Percentiles rank a stretch among this genome's conserved stretches.
phyloP scores from a whole-genome alignment of 2,329 filamentous ascomycete species.

The Dryadomyces quercus-mongolicae region DNA sequence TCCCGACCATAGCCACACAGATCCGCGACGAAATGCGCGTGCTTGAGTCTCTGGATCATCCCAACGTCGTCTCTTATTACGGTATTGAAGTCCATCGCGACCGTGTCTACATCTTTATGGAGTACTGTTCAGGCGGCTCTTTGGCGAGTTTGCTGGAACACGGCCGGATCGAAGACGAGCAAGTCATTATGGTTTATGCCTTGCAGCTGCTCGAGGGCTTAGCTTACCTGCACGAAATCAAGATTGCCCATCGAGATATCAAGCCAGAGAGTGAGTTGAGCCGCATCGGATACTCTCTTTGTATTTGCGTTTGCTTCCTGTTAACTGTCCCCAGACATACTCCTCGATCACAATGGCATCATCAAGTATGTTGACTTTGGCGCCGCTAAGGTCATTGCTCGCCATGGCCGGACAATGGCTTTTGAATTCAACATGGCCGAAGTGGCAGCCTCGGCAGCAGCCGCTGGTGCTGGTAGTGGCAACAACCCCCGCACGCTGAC shows the following conservation, averaged over 20 bases:
- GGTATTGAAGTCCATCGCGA: slow-evolving; percentile 97
- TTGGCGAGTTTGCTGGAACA: slow-evolving; percentile 84
- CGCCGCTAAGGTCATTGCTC: slow-evolving; percentile 90
- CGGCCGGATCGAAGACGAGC: slow-evolving; percentile 93
- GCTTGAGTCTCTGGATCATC: slow-evolving; percentile 87
- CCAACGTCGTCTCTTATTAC: slow-evolving; percentile 95
- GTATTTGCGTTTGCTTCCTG: background rate
- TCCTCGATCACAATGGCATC: slow-evolving; percentile 93
- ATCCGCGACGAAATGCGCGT: slow-evolving; percentile 97
- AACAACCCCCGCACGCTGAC: no score
- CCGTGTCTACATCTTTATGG: slow-evolving; percentile 99
- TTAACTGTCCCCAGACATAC: slow-evolving; percentile 51
- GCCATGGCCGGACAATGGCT: slow-evolving; percentile 78
- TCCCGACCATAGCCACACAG: slow-evolving; percentile 84
- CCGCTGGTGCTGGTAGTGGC: background rate
- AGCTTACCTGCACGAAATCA: slow-evolving; percentile 81
- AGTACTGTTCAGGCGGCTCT: slow-evolving; percentile 93
- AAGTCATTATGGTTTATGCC: slow-evolving; percentile 93
- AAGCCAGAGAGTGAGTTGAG: slow-evolving; percentile 77
- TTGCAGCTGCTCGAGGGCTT: slow-evolving; percentile 89
- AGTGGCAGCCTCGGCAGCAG: background rate
- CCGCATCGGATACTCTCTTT: background rate
- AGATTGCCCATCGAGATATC: slow-evolving; percentile 92
- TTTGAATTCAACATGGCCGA: slow-evolving; percentile 35
- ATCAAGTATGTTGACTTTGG: slow-evolving; percentile 99